Conservation (phyloP, 2,329 filamentous ascomycete species). For the Fusarium guadeloupense region DNA sequence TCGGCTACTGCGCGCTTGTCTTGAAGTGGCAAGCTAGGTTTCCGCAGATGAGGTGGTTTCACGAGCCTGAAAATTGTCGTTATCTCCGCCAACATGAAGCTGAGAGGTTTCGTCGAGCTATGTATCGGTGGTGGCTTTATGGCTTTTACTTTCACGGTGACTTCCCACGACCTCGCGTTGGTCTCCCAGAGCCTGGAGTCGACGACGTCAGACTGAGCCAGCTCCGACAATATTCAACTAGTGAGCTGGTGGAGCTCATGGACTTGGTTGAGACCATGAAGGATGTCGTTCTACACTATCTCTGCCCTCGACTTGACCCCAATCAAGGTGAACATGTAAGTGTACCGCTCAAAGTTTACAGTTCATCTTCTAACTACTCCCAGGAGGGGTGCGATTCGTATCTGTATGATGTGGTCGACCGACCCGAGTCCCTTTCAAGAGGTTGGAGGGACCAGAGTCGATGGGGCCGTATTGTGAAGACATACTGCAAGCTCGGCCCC, state of each 20-base stretch:
- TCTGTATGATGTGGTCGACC: conserved; percentile 37
- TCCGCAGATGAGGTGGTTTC: conserved; percentile 58
- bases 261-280: conserved; percentile 58
- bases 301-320: conserved; percentile 57
- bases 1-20: conserved; percentile 50
- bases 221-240: conserved; percentile 56
- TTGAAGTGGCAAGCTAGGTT: conserved; percentile 53
- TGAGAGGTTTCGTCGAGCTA: conserved; percentile 58
- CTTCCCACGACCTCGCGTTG: conserved; percentile 49
- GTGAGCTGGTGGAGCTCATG: conserved; percentile 55
- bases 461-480: conserved; percentile 54
- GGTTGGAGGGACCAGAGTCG: conserved; percentile 51
- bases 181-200: conserved; percentile 51
- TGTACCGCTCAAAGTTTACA: background rate
- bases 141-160: conserved; percentile 62
- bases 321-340: conserved; percentile 48
- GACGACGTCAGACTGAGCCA: conserved; percentile 55
- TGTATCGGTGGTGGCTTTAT: conserved; percentile 66
- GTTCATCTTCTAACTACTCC: conserved; percentile 1
- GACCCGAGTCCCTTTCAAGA: conserved; percentile 46
- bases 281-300: conserved; percentile 55
- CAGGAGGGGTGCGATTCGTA: conserved; percentile 37
- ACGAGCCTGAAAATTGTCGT: conserved; percentile 56
- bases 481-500: conserved; percentile 61
- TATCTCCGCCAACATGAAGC: conserved; percentile 55